phyloP scores from a whole-genome alignment of 441 rosid genomes.

The Gossypium davidsonii region DNA sequence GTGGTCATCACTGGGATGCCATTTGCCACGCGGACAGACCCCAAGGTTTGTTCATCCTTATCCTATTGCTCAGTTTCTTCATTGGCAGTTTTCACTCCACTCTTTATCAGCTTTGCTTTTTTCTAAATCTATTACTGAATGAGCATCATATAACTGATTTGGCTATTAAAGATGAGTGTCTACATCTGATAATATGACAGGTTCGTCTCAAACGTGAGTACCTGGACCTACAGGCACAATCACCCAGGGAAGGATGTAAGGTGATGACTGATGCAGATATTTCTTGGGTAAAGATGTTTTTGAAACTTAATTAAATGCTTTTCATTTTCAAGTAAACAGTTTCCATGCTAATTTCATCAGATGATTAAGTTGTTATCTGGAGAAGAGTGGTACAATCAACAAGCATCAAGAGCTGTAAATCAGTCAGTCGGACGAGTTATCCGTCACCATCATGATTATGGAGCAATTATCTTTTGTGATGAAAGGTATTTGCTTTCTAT shows the following conservation, averaged over 20 bases:
- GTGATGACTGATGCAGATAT: constrained; percentile 46
- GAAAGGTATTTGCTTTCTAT: constrained; percentile 50
- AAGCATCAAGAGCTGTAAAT: constrained; percentile 95
- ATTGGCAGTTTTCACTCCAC: neutral
- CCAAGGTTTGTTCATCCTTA: constrained; percentile 56
- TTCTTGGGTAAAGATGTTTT: constrained; percentile 17
- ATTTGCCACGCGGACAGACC: constrained; percentile 70
- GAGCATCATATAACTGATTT: neutral
- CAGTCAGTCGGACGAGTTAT: constrained; percentile 98
- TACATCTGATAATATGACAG: constrained; percentile 32
- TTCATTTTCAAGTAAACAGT: neutral
- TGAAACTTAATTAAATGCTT: constrained; percentile 9
- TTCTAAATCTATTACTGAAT: neutral
- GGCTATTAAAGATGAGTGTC: neutral
- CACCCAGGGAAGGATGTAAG: constrained; percentile 39
- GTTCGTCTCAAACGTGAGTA: constrained; percentile 85
- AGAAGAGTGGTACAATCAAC: constrained; percentile 86
- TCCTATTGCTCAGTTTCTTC: neutral
- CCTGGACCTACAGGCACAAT: constrained; percentile 53
- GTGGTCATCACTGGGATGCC: constrained; percentile 92
- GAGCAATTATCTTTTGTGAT: constrained; percentile 90
- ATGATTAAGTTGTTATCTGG: constrained; percentile 52
- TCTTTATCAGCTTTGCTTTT: neutral
- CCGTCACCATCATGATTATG: constrained; percentile 94
- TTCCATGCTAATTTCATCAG: constrained; percentile 19